Conservation (phyloP, 2,329 filamentous ascomycete species). For the Alternaria burnsii region DNA sequence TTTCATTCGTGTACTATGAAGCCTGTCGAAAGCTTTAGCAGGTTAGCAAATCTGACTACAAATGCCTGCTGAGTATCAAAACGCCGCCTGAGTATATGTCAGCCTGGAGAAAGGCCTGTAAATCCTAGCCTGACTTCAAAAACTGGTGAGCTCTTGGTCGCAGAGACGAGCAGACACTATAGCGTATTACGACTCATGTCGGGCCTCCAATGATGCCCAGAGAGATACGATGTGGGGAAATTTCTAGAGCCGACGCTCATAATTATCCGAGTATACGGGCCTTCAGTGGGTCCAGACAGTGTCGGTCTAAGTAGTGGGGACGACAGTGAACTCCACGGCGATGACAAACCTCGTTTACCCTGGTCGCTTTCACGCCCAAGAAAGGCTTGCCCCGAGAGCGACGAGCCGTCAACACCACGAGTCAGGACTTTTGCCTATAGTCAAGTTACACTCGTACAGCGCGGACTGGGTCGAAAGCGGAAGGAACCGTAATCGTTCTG, state of each 20-base stretch:
- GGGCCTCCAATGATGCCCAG: neutral
- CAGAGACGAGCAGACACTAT: neutral
- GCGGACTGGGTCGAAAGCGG: neutral
- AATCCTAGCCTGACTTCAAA: neutral
- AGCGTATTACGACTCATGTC: neutral
- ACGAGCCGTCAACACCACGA: neutral
- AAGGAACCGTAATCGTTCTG: neutral
- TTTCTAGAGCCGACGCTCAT: neutral
- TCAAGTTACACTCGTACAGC: neutral
- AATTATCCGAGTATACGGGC: neutral
- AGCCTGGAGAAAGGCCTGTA: neutral
- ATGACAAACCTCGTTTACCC: neutral
- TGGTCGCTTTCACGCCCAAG: neutral
- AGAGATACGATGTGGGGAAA: neutral
- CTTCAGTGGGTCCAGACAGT: neutral
- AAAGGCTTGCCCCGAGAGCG: neutral
- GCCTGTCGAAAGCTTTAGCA: neutral
- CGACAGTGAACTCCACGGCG: neutral
- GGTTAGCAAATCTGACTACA: neutral
- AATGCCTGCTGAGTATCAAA: neutral
- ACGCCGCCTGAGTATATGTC: neutral
- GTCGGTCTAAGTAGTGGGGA: neutral
- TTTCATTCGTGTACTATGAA: neutral
- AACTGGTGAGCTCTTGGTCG: neutral
- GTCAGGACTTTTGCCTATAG: neutral